phyloP scores from a whole-genome alignment of 371 early-diverging fungal species.

The Nematocida sp. region DNA sequence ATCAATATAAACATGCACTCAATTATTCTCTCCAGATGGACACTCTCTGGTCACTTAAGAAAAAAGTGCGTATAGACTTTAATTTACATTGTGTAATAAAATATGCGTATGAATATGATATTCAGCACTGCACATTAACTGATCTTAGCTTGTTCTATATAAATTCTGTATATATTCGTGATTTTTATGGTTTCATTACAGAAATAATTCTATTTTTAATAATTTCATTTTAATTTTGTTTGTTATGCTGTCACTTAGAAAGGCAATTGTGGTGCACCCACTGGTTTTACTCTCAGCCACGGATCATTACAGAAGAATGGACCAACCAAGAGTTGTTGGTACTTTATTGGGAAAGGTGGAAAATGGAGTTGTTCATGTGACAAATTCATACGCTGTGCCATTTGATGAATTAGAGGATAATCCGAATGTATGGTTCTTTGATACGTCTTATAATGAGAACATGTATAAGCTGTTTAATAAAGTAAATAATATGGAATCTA shows the following conservation, averaged over 20 bases:
- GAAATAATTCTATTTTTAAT: neutral
- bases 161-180: neutral
- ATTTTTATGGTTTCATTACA: neutral
- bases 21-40: conserved; percentile 50
- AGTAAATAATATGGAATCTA: conserved; percentile 91
- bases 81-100: neutral
- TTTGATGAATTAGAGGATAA: conserved; percentile 82
- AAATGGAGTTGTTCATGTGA: conserved; percentile 79
- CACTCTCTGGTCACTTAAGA: conserved; percentile 3
- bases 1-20: conserved; percentile 28
- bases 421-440: conserved; percentile 95
- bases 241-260: conserved; percentile 18
- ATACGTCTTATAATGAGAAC: conserved; percentile 94
- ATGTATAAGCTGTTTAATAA: conserved; percentile 99
- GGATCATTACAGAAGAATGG: conserved; percentile 96
- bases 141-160: neutral
- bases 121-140: neutral
- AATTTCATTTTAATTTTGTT: conserved; percentile 55
- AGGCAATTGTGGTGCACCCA: conserved; percentile 84
- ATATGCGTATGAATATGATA: neutral
- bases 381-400: conserved; percentile 97
- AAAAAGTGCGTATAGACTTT: conserved; percentile 1
- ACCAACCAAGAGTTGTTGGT: conserved; percentile 89
- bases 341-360: conserved; percentile 88
- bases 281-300: conserved; percentile 92